These are phyloP conservation scores for Golubevia sp. DNA, from an alignment of 1,284 basidiomycete genomes.

Conservation along the genomic window DNA sequence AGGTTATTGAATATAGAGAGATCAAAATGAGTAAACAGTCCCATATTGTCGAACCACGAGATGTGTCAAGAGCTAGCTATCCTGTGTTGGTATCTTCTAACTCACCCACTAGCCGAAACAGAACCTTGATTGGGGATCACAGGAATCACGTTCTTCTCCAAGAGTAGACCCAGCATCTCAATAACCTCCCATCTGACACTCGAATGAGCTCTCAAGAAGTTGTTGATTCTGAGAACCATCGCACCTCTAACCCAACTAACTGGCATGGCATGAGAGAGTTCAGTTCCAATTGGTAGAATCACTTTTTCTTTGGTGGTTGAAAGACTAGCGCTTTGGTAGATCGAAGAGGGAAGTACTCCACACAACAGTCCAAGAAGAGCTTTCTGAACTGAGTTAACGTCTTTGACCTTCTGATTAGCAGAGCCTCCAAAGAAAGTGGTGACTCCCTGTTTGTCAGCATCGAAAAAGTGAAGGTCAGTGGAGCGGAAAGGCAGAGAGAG, in stretches of 20 bases:
- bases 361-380: not conserved
- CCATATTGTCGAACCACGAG: too few relatives aligned
- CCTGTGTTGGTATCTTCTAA: too few relatives aligned
- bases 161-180: conserved; percentile 30
- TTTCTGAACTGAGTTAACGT: not conserved
- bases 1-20: too few relatives aligned
- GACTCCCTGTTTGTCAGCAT: not conserved
- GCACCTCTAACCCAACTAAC: conserved; percentile 41
- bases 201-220: conserved; percentile 35
- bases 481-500: not conserved
- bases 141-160: conserved; percentile 33
- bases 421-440: not conserved
- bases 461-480: not conserved
- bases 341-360: not conserved
- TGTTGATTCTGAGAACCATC: conserved; percentile 37
- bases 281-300: not conserved
- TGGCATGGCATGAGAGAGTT: conserved; percentile 23
- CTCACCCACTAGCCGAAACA: conserved; percentile 43
- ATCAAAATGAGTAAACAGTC: too few relatives aligned
- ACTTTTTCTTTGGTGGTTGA: not conserved
- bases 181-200: conserved; percentile 41
- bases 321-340: not conserved
- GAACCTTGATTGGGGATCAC: conserved; percentile 34
- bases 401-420: not conserved
- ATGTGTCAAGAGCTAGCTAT: too few relatives aligned